phyloP scores from a whole-genome alignment of 73 alveolate genomes.

The Effrenium voratum region DNA sequence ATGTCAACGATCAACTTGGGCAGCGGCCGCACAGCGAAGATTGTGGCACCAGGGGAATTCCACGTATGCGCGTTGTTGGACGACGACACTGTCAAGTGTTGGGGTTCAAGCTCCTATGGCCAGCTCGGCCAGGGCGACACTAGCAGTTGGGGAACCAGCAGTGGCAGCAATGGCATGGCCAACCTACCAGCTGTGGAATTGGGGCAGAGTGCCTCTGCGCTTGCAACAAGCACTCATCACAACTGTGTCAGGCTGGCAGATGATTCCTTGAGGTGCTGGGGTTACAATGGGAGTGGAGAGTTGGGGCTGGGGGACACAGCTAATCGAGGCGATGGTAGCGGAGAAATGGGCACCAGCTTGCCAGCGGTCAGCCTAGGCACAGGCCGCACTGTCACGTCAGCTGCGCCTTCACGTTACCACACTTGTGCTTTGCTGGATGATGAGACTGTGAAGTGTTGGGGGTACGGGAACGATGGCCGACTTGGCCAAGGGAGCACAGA shows the following conservation, averaged over 20 bases:
- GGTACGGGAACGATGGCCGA: not conserved
- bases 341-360: conserved; percentile 41
- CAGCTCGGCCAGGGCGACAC: conserved; percentile 23
- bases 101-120: conserved; percentile 2
- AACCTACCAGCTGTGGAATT: not conserved
- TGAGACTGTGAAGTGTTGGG: conserved; percentile 25
- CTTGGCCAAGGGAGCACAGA: not conserved
- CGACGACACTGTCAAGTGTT: conserved; percentile 24
- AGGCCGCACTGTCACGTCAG: not conserved
- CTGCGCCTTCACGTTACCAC: not conserved
- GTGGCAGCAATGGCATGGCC: not conserved
- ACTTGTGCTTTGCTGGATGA: conserved; percentile 36
- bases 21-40: not conserved
- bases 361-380: conserved; percentile 1
- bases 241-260: not conserved
- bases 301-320: not conserved
- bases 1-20: conserved; percentile 23
- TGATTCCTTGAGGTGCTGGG: not conserved
- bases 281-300: not conserved
- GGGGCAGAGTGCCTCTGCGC: not conserved
- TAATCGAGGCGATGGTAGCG: not conserved
- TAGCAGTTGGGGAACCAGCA: not conserved
- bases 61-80: conserved; percentile 41
- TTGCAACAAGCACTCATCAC: not conserved
- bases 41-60: not conserved